Base-by-base conservation (phyloP, 1,139 yeast species). In the Lodderomyces margitis region DNA sequence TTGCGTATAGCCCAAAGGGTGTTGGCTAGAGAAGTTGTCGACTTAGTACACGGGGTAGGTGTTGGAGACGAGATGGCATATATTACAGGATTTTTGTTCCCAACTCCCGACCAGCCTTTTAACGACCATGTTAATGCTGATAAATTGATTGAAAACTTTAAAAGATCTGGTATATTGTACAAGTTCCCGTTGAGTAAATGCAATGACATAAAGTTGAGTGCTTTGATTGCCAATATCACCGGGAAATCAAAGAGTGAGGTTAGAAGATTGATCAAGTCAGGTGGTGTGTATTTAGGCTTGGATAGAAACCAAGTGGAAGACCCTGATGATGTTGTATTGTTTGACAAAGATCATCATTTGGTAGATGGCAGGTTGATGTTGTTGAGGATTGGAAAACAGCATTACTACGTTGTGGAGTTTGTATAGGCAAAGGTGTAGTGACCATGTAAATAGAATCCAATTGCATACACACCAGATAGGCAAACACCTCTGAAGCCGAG, bases 11-110 rank as follows among this genome's bases (percentile, higher is more conserved):
- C 92, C 0, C 98, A 92, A 62, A 68, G 80, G 37, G 61, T 81
- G 0, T 70, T 92, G 37, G 98, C 98, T 0, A 66, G 79, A 36
- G 97, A 92, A 57, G 86, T 91, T 36, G 85, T 92, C 4, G 95
- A 87, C 53, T 70, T 92, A 55, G 74, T 92, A 28, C 97, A 89
- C 61, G 98, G 98, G 0, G 70, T 70, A 9, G 94, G 92, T 0
- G 70, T 75, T 5, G 95, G 95, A 2, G 73, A 75, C 24, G 74
- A 79, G 41, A 83, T 88, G 55, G 78, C 81, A 8, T 68, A 73
- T 35, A 74, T 84, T 19, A 80, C 92, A 3, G 70, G 81, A 5
- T 75, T 85, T 45, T 59, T 87, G 38, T 87, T 83, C 59, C 87
- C 87, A 3, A 67, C 77, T 1, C 78, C 78, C 5, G 77, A 72